phyloP scores from a whole-genome alignment of 495 filamentous ascomycete genomes.

The Jackrogersella minutella region DNA sequence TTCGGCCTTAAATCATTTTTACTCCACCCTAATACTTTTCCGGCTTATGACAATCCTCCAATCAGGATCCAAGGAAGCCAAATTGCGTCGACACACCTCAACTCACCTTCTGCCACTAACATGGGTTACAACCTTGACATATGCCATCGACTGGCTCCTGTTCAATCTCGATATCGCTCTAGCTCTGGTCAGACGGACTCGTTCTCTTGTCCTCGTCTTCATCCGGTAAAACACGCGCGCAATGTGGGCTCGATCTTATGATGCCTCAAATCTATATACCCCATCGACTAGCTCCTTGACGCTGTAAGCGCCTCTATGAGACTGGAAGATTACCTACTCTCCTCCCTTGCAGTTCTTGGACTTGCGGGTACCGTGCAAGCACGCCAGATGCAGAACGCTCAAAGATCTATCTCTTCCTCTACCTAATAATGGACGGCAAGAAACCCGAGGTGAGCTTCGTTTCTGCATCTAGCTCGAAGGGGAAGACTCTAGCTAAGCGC shows the following conservation, averaged over 20 bases:
- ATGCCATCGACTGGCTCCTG: slow-evolving; percentile 46
- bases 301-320: slow-evolving; percentile 35
- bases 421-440: slow-evolving; percentile 29
- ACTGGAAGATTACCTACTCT: slow-evolving; percentile 21
- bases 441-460: slow-evolving; percentile 26
- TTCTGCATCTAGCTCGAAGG: slow-evolving; percentile 35
- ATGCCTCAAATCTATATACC: slow-evolving; percentile 23
- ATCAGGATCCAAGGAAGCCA: slow-evolving; percentile 33
- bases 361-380: slow-evolving; percentile 21
- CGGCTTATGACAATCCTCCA: slow-evolving; percentile 29
- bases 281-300: slow-evolving; percentile 29
- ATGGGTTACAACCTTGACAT: slow-evolving; percentile 39
- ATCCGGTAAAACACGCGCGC: slow-evolving; percentile 37
- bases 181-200: slow-evolving; percentile 32
- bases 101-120: slow-evolving; percentile 48
- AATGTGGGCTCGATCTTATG: slow-evolving; percentile 36
- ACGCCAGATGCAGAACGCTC: slow-evolving; percentile 23
- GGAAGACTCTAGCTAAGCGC: slow-evolving; percentile 28
- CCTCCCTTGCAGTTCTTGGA: slow-evolving; percentile 24
- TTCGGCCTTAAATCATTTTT: slow-evolving; percentile 15
- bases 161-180: slow-evolving; percentile 38
- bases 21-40: slow-evolving; percentile 39
- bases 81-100: slow-evolving; percentile 43
- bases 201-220: slow-evolving; percentile 25
- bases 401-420: slow-evolving; percentile 18